Conservation (phyloP, 495 filamentous ascomycete genomes). For the Xylaria acuta region DNA sequence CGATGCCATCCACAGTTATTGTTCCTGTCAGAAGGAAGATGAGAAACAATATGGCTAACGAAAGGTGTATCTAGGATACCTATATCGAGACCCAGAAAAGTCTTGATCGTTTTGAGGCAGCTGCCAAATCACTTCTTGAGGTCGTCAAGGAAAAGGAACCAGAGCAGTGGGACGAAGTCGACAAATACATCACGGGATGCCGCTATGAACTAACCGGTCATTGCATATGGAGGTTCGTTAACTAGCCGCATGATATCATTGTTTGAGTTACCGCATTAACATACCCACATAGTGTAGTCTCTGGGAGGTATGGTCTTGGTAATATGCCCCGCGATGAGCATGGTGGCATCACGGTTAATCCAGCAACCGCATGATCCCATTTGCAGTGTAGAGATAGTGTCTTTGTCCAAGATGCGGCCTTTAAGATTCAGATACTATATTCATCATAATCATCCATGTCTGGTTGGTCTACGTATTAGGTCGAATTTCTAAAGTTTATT, state of each 20-base stretch:
- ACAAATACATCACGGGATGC: constrained; percentile 8
- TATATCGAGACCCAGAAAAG: not conserved
- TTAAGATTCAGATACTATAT: not conserved
- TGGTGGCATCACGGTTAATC: not conserved
- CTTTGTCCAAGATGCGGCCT: not conserved
- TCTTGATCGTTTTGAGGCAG: not conserved
- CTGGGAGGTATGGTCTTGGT: not conserved
- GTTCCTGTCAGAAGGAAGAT: too few species aligned
- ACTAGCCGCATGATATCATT: not conserved
- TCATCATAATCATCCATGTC: not conserved
- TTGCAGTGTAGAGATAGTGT: not conserved
- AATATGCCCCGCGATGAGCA: not conserved
- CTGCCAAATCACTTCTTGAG: not conserved
- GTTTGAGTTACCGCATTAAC: not conserved
- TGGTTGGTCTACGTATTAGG: not conserved
- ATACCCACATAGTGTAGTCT: not conserved
- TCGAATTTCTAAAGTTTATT: not conserved
- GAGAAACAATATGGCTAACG: not conserved
- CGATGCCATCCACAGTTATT: too few species aligned
- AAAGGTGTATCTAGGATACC: not conserved
- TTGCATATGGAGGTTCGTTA: not conserved
- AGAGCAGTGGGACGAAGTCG: not conserved
- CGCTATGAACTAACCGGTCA: not conserved
- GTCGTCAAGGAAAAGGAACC: constrained; percentile 4
- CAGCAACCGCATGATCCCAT: not conserved